Evolutionary conservation across 257 asterid species (phyloP).

Genomic region (Euphrasia confusa): DNA sequence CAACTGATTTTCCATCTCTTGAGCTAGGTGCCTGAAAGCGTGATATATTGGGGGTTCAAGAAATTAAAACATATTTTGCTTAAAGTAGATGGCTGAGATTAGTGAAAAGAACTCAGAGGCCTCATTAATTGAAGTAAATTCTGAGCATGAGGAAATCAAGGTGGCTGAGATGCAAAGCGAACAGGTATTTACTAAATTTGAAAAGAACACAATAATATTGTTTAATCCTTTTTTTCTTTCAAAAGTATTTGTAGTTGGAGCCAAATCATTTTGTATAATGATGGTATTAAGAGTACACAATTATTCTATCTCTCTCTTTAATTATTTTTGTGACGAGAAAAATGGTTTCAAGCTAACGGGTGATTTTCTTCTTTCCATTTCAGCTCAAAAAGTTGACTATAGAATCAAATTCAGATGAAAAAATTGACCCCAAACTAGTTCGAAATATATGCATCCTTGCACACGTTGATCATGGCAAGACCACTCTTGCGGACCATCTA

Average conservation of each 20-base stretch:
- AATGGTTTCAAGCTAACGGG: background rate
- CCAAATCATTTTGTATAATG: background rate
- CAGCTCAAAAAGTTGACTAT: slow-evolving; percentile 18
- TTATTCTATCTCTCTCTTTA: background rate
- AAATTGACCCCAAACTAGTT: slow-evolving; percentile 28
- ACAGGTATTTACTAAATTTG: background rate
- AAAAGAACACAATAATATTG: no score
- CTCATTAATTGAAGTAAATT: background rate
- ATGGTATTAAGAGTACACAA: background rate
- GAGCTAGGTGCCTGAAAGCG: background rate
- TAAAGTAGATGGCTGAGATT: background rate
- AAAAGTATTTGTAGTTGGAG: background rate
- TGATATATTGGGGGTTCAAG: background rate
- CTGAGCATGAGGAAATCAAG: background rate
- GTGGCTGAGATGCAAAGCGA: background rate
- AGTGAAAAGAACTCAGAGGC: background rate
- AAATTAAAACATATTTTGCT: no score
- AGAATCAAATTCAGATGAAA: slow-evolving; percentile 20
- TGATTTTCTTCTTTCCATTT: slow-evolving; percentile 1
- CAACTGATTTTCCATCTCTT: background rate
- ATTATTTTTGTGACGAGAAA: background rate
- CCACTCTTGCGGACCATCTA: slow-evolving; percentile 88
- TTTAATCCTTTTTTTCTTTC: no score
- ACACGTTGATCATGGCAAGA: slow-evolving; percentile 97
- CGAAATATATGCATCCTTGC: slow-evolving; percentile 95